Conservation (phyloP, 2,329 filamentous ascomycete genomes). For the Hypoxylon sp. region DNA sequence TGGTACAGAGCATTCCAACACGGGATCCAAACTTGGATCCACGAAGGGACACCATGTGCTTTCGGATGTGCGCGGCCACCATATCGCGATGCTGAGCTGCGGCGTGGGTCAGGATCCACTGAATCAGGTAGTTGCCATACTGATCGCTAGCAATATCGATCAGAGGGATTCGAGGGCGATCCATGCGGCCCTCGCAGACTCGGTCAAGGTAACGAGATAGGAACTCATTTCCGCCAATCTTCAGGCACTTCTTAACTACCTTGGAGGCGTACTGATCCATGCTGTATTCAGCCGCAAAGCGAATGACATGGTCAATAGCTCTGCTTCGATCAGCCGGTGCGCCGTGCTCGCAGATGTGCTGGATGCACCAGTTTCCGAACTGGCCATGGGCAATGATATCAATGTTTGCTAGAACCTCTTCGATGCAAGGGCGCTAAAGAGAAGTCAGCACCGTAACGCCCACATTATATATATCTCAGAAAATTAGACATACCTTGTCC, state of each 20-base stretch:
- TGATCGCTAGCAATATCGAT: constrained; percentile 99
- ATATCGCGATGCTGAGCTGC: constrained; percentile 89
- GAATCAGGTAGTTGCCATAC: constrained; percentile 97
- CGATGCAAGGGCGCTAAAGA: constrained; percentile 90
- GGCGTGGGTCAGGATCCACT: constrained; percentile 94
- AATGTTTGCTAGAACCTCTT: constrained; percentile 94
- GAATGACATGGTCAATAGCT: constrained; percentile 94
- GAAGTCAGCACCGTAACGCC: constrained; percentile 29
- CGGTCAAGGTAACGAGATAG: constrained; percentile 91
- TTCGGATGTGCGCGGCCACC: constrained; percentile 93
- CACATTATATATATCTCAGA: constrained; percentile 1
- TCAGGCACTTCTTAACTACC: constrained; percentile 98
- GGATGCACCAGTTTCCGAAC: constrained; percentile 99
- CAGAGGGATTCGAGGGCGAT: constrained; percentile 93
- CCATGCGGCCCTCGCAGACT: constrained; percentile 89
- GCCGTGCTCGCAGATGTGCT: constrained; percentile 98
- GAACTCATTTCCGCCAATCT: constrained; percentile 93
- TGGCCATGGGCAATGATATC: constrained; percentile 97
- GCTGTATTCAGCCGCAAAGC: constrained; percentile 94
- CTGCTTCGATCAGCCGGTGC: constrained; percentile 89
- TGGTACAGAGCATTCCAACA: constrained; percentile 98
- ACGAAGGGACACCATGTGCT: constrained; percentile 99
- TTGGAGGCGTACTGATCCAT: constrained; percentile 99
- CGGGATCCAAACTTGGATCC: constrained; percentile 98
- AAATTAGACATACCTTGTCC: constrained; percentile 78